phyloP scores from a whole-genome alignment of 2,329 filamentous ascomycete species.

The Zopfia rhizophila region DNA sequence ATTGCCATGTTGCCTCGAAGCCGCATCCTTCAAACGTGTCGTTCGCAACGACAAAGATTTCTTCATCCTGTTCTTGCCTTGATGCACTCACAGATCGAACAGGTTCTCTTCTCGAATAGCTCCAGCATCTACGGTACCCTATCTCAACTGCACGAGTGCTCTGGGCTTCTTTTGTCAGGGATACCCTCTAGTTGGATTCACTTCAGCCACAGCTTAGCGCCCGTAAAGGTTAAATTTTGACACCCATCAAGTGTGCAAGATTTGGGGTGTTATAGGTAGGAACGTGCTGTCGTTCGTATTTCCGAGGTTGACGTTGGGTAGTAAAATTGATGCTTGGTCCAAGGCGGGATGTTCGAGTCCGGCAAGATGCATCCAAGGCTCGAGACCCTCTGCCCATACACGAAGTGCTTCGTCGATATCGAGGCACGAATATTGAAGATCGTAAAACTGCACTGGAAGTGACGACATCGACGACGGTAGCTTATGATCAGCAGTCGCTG shows the following conservation, averaged over 20 bases:
- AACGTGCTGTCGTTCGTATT: constrained; percentile 8
- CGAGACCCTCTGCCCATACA: constrained; percentile 31
- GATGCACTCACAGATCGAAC: too few species aligned
- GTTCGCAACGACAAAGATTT: too few species aligned
- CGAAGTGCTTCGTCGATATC: constrained; percentile 38
- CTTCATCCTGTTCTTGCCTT: too few species aligned
- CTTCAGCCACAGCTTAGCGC: too few species aligned
- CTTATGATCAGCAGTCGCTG: constrained; percentile 36
- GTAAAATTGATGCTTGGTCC: constrained; percentile 15
- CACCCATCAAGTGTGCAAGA: constrained; percentile 7
- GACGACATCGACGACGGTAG: constrained; percentile 29
- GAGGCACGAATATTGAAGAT: constrained; percentile 37
- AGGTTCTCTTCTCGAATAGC: too few species aligned
- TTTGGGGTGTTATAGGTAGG: constrained; percentile 9
- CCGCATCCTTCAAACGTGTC: too few species aligned
- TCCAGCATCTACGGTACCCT: too few species aligned
- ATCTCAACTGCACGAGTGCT: too few species aligned
- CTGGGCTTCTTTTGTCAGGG: too few species aligned
- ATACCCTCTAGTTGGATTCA: too few species aligned
- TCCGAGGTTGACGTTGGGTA: constrained; percentile 16
- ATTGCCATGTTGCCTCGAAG: too few species aligned
- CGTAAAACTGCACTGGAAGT: constrained; percentile 38
- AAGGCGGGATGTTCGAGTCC: constrained; percentile 24
- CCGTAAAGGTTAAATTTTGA: too few species aligned
- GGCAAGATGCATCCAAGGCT: constrained; percentile 29